A percentile compares a stretch with the other conserved stretches of the same genome.
phyloP scores from a whole-genome alignment of 208 protist species.

The Plasmodiophora brassicae region DNA sequence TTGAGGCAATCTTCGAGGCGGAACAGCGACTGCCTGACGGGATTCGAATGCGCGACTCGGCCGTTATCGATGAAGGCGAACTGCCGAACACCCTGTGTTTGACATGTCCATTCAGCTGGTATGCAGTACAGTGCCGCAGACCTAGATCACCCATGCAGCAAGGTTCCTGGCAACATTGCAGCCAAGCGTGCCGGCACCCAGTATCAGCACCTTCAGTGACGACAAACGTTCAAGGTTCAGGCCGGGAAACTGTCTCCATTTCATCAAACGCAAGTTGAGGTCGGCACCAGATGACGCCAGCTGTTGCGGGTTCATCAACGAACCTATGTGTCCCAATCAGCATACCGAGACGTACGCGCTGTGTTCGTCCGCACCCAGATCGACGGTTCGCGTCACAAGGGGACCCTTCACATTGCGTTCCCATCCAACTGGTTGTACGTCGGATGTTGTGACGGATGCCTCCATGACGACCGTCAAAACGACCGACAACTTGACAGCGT shows the following conservation, averaged over 20 bases:
- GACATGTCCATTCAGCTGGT: neutral
- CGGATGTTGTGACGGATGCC: neutral
- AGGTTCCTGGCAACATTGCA: constrained; percentile 92
- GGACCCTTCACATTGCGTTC: constrained; percentile 66
- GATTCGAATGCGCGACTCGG: constrained; percentile 89
- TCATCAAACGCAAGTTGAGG: constrained; percentile 94
- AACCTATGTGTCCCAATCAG: neutral
- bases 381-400: constrained; percentile 57
- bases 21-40: constrained; percentile 82
- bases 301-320: constrained; percentile 30
- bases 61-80: constrained; percentile 91
- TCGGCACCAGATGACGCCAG: constrained; percentile 55
- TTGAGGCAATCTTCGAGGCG: constrained; percentile 69
- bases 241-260: constrained; percentile 87
- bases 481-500: neutral
- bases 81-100: constrained; percentile 75
- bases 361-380: constrained; percentile 74
- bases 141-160: constrained; percentile 15
- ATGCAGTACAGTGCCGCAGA: no score
- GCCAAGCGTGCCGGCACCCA: constrained; percentile 93
- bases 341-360: no score
- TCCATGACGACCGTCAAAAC: neutral
- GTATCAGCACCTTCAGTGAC: constrained; percentile 65
- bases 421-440: constrained; percentile 63
- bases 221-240: constrained; percentile 77